Percentiles rank a stretch among this genome's conserved stretches.
These are phyloP conservation scores for Crithidia mellificae DNA, from an alignment of 208 protist species.

Conservation along the genomic window DNA sequence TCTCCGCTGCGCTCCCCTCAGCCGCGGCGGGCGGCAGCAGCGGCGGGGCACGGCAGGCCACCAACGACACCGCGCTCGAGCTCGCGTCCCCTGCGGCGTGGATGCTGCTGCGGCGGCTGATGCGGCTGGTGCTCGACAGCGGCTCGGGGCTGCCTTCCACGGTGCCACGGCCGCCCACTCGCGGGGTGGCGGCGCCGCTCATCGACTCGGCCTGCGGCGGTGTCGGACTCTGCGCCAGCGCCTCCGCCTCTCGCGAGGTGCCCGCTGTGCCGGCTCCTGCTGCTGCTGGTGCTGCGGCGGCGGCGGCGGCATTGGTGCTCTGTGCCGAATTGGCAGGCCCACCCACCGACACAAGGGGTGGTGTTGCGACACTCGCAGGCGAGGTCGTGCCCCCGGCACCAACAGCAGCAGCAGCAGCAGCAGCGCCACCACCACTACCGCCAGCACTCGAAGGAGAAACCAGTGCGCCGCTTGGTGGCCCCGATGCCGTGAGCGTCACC, in stretches of 20 bases:
- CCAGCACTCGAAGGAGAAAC: too few species aligned
- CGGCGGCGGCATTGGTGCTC: not conserved
- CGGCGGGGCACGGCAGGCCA: not conserved
- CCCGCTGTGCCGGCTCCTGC: too few species aligned
- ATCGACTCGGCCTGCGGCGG: not conserved
- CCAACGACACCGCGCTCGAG: not conserved
- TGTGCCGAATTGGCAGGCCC: not conserved
- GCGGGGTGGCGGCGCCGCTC: not conserved
- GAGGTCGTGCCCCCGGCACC: too few species aligned
- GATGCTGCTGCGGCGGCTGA: constrained; percentile 9
- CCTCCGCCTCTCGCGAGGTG: not conserved
- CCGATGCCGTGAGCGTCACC: constrained; percentile 16
- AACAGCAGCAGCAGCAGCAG: too few species aligned
- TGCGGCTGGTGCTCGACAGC: not conserved
- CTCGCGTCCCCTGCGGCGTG: constrained; percentile 1
- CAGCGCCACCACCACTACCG: too few species aligned
- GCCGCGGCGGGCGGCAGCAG: not conserved
- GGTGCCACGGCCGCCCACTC: not conserved
- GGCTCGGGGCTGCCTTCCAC: not conserved
- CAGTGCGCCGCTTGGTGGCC: not conserved
- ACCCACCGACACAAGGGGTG: too few species aligned
- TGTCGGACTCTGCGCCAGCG: not conserved
- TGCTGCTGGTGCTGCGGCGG: not conserved
- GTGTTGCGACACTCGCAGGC: not conserved
- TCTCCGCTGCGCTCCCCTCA: too few species aligned